These are phyloP conservation scores for Coleophoma cylindrospora DNA, from an alignment of 2,329 filamentous ascomycete genomes.

Conservation along the genomic window DNA sequence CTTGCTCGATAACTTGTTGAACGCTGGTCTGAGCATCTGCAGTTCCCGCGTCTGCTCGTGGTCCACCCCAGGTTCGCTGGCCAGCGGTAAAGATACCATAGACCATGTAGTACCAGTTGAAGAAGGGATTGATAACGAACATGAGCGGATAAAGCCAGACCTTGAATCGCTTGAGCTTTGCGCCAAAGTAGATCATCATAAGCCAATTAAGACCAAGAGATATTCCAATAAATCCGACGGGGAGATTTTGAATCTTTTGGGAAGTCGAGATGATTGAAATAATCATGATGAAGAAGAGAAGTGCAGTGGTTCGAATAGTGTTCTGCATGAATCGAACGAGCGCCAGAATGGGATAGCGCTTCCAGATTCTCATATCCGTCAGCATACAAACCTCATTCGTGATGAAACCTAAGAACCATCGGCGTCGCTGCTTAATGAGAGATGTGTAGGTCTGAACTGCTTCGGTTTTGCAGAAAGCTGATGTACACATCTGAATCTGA, in stretches of 20 bases:
- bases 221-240: slow-evolving; percentile 88
- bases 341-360: slow-evolving; percentile 80
- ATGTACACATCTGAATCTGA: slow-evolving; percentile 97
- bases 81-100: slow-evolving; percentile 94
- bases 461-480: slow-evolving; percentile 97
- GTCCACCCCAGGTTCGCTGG: slow-evolving; percentile 92
- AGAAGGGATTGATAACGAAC: slow-evolving; percentile 93
- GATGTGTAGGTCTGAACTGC: slow-evolving; percentile 84
- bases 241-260: slow-evolving; percentile 71
- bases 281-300: slow-evolving; percentile 92
- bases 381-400: slow-evolving; percentile 98
- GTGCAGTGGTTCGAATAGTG: slow-evolving; percentile 88
- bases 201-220: slow-evolving; percentile 91
- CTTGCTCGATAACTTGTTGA: slow-evolving; percentile 78
- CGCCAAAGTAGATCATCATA: slow-evolving; percentile 93
- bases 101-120: slow-evolving; percentile 97
- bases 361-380: slow-evolving; percentile 90
- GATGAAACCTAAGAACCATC: slow-evolving; percentile 97
- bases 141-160: slow-evolving; percentile 93
- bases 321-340: slow-evolving; percentile 91
- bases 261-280: slow-evolving; percentile 82
- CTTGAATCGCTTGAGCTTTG: slow-evolving; percentile 83
- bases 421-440: slow-evolving; percentile 86
- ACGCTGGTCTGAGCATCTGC: slow-evolving; percentile 73
- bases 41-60: slow-evolving; percentile 79